Evolutionary conservation across 129 eudicot genomes (phyloP).

Genomic region (Helianthus tuberosus): DNA sequence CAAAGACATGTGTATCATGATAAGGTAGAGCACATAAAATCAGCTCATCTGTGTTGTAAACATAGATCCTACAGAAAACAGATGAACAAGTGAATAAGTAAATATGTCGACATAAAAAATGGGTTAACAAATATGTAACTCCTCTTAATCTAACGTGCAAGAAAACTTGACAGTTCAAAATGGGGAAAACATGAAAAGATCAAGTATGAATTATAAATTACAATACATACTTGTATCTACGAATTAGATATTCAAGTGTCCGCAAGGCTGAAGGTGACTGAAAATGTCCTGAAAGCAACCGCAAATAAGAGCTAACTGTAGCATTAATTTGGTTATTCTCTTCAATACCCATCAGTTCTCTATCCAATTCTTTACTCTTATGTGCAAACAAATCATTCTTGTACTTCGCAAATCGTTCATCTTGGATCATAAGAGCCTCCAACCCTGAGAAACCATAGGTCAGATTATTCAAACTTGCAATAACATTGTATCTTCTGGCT

Average conservation of each 20-base stretch:
- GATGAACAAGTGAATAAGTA: constrained; percentile 3
- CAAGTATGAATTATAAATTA: constrained; percentile 1
- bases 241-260: constrained; percentile 87
- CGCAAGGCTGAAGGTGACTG: constrained; percentile 55
- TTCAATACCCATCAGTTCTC: constrained; percentile 67
- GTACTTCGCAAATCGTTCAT: constrained; percentile 63
- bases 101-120: background rate
- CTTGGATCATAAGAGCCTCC: constrained; percentile 61
- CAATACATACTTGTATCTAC: constrained; percentile 78
- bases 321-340: constrained; percentile 66
- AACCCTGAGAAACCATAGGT: constrained; percentile 53
- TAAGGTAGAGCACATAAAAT: constrained; percentile 85
- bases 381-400: constrained; percentile 77
- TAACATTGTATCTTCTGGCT: background rate
- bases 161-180: background rate
- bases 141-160: constrained; percentile 3
- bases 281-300: constrained; percentile 75
- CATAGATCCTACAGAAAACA: constrained; percentile 59
- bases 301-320: constrained; percentile 63
- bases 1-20: constrained; percentile 88
- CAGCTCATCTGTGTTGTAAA: constrained; percentile 78
- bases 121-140: background rate
- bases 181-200: constrained; percentile 10
- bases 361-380: constrained; percentile 76
- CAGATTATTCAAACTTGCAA: constrained; percentile 6